These are phyloP conservation scores for Citrullus mucosospermus DNA, from an alignment of 306 rosid genomes.

Conservation along the genomic window DNA sequence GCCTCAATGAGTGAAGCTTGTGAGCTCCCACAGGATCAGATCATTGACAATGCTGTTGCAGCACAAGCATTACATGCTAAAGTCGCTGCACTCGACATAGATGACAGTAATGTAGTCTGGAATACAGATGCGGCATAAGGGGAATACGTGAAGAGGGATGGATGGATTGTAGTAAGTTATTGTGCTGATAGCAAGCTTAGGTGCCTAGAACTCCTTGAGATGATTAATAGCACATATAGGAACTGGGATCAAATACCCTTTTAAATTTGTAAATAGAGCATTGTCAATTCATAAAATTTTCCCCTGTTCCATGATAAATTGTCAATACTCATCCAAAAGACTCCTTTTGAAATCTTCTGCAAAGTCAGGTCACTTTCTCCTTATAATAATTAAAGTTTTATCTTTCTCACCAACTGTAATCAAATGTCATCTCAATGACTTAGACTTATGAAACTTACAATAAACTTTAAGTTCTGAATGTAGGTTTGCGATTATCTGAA, in stretches of 20 bases:
- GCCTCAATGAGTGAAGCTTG: conserved; percentile 83
- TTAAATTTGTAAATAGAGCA: conserved; percentile 48
- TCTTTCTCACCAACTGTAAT: background rate
- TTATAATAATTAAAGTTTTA: background rate
- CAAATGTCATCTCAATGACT: background rate
- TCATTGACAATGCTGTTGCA: conserved; percentile 31
- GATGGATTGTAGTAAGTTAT: conserved; percentile 1
- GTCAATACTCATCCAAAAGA: conserved; percentile 2
- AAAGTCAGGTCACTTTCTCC: background rate
- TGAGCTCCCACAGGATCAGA: conserved; percentile 68
- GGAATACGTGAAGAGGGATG: background rate
- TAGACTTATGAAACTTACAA: no score
- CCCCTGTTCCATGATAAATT: conserved; percentile 10
- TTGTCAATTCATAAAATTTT: conserved; percentile 13
- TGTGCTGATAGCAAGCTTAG: conserved; percentile 20
- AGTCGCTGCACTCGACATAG: conserved; percentile 52
- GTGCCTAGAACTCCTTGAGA: conserved; percentile 22
- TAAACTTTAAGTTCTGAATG: background rate
- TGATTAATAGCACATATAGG: conserved; percentile 13
- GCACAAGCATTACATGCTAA: conserved; percentile 48
- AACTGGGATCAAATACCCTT: conserved; percentile 30
- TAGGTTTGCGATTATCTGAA: background rate
- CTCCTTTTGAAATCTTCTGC: background rate
- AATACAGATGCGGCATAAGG: conserved; percentile 51
- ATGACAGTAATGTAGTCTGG: conserved; percentile 35